Conservation (phyloP, 1,284 basidiomycete species). For the Cryptococcus amylolentus region DNA sequence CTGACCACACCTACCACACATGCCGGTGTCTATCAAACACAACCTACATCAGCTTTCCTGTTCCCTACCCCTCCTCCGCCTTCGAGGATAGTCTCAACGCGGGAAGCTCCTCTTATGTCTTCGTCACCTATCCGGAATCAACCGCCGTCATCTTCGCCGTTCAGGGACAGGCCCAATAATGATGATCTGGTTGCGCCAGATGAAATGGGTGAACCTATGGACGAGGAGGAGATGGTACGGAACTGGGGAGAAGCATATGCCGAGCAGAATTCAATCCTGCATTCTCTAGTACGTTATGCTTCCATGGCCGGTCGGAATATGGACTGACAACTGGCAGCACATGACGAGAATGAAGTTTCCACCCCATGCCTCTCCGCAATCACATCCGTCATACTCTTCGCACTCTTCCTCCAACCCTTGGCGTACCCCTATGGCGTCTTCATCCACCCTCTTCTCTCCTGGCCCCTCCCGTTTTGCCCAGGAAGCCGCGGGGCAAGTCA, state of each 20-base stretch:
- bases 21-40: background rate
- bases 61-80: slow-evolving; percentile 2
- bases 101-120: slow-evolving; percentile 20
- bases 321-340: background rate
- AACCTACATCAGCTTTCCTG: background rate
- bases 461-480: background rate
- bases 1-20: background rate
- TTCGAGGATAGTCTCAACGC: background rate
- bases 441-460: background rate
- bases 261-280: slow-evolving; percentile 28
- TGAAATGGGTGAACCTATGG: slow-evolving; percentile 8
- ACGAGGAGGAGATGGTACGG: slow-evolving; percentile 26
- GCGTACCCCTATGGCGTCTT: background rate
- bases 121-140: slow-evolving; percentile 33
- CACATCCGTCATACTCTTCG: background rate
- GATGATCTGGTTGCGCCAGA: background rate
- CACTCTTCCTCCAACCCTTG: background rate
- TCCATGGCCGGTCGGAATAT: background rate
- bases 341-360: background rate
- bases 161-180: slow-evolving; percentile 10
- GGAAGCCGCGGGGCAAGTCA: background rate
- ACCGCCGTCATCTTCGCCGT: slow-evolving; percentile 27
- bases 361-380: slow-evolving; percentile 2
- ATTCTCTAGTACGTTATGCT: slow-evolving; percentile 23
- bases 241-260: slow-evolving; percentile 37